Percentiles rank a stretch among this genome's conserved stretches.
These are phyloP conservation scores for Stephania yunnanensis DNA, from an alignment of 164 flowering plant species.

Conservation along the genomic window DNA sequence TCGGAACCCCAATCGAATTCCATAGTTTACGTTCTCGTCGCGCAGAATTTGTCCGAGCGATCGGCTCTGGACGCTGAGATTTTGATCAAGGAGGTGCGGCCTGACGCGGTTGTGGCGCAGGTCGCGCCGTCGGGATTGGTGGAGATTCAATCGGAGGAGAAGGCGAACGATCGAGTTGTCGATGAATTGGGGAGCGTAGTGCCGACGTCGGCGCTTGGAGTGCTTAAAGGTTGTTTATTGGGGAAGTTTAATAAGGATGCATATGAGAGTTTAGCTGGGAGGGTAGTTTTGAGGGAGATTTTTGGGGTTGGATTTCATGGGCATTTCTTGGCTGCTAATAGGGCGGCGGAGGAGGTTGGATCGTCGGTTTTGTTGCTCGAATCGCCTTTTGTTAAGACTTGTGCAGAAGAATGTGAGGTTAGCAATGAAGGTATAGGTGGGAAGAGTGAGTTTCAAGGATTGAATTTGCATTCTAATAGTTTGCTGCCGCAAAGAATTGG, in stretches of 20 bases:
- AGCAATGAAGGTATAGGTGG: conserved; percentile 18
- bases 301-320: conserved; percentile 78
- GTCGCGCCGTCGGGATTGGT: conserved; percentile 26
- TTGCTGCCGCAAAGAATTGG: conserved; percentile 44
- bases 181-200: conserved; percentile 16
- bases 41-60: conserved; percentile 72
- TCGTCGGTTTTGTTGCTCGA: conserved; percentile 57
- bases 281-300: conserved; percentile 58
- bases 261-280: conserved; percentile 74
- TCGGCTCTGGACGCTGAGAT: conserved; percentile 63
- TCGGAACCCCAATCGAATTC: conserved; percentile 50
- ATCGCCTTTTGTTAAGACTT: conserved; percentile 34
- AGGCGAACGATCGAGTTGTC: not conserved
- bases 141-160: conserved; percentile 20
- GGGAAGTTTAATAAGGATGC: conserved; percentile 49
- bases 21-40: conserved; percentile 58
- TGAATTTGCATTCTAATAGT: conserved; percentile 31
- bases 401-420: conserved; percentile 4
- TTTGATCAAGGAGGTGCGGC: conserved; percentile 56
- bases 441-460: conserved; percentile 27
- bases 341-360: conserved; percentile 67
- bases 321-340: conserved; percentile 63
- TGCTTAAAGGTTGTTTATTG: conserved; percentile 57
- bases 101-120: conserved; percentile 74
- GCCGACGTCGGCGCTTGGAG: conserved; percentile 66